phyloP scores from a whole-genome alignment of 495 filamentous ascomycete genomes.

The Usnea hakonensis region DNA sequence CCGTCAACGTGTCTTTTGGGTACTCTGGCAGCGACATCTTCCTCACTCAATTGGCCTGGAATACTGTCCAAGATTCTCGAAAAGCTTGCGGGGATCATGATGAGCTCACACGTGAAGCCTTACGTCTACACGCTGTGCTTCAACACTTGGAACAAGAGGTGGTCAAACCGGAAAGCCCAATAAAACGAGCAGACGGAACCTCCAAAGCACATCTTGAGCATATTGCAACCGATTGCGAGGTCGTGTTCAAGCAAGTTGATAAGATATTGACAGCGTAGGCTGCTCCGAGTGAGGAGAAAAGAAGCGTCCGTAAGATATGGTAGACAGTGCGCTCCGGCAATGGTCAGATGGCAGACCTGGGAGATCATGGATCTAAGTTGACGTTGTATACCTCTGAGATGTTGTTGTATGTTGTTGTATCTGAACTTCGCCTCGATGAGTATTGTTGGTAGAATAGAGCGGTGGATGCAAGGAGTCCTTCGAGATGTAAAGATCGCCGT shows the following conservation, averaged over 20 bases:
- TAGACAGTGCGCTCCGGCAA: conserved; percentile 15
- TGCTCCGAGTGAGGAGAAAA: conserved; percentile 6
- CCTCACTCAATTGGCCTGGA: conserved; percentile 23
- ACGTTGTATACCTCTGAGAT: conserved; percentile 14
- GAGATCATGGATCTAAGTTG: conserved; percentile 10
- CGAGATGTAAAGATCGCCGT: conserved; percentile 14
- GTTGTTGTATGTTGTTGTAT: conserved; percentile 10
- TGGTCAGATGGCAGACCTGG: conserved; percentile 13
- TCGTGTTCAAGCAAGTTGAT: conserved; percentile 8
- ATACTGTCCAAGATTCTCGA: conserved; percentile 8
- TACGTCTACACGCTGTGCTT: conserved; percentile 4
- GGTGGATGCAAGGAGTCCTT: conserved; percentile 15
- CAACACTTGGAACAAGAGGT: conserved; percentile 12
- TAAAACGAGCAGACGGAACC: background rate
- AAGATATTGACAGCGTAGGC: conserved; percentile 16
- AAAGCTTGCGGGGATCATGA: conserved; percentile 25
- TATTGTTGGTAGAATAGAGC: conserved; percentile 15
- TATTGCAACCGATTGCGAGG: conserved; percentile 8
- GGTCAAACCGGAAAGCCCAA: background rate
- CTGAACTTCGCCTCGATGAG: conserved; percentile 14
- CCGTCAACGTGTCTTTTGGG: conserved; percentile 25
- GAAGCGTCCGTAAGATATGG: conserved; percentile 10
- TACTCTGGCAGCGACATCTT: conserved; percentile 21
- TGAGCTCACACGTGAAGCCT: conserved; percentile 12
- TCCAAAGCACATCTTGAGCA: conserved; percentile 5